Percentiles rank a stretch among this genome's conserved stretches.
phyloP scores from a whole-genome alignment of 805 yeast genomes.

The Hanseniaspora mollemarum region DNA sequence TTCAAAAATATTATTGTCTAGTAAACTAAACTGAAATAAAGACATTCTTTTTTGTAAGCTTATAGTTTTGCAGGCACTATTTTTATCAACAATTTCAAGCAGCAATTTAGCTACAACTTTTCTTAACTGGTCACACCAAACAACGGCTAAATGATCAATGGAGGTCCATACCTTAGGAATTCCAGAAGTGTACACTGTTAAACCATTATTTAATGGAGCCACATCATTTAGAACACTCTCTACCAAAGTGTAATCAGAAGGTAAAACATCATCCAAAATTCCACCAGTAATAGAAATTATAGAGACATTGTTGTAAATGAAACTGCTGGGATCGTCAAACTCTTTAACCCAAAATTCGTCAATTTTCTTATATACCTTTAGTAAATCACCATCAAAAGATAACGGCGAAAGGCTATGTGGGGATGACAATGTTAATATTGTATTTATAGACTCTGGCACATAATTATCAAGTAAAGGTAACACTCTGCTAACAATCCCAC shows the following conservation, averaged over 20 bases:
- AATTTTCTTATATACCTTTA: slow-evolving; percentile 58
- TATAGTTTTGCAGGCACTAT: slow-evolving; percentile 39
- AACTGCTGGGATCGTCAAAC: slow-evolving; percentile 28
- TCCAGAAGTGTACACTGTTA: slow-evolving; percentile 72
- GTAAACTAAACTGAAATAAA: slow-evolving; percentile 35
- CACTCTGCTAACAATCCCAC: slow-evolving; percentile 85
- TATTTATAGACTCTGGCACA: slow-evolving; percentile 56
- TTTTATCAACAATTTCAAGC: slow-evolving; percentile 46
- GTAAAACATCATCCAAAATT: slow-evolving; percentile 58
- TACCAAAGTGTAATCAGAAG: slow-evolving; percentile 79
- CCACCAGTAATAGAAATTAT: slow-evolving; percentile 88
- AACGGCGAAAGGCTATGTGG: slow-evolving; percentile 91
- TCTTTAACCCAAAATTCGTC: slow-evolving; percentile 74
- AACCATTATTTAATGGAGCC: slow-evolving; percentile 43
- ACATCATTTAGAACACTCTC: slow-evolving; percentile 52
- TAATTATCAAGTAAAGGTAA: slow-evolving; percentile 74
- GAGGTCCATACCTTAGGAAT: slow-evolving; percentile 90
- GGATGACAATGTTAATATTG: slow-evolving; percentile 74
- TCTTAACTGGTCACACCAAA: slow-evolving; percentile 89
- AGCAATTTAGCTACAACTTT: slow-evolving; percentile 48
- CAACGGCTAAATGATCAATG: slow-evolving; percentile 86
- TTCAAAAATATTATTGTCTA: slow-evolving; percentile 20
- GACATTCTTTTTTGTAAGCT: slow-evolving; percentile 47
- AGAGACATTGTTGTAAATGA: slow-evolving; percentile 39
- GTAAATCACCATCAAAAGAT: slow-evolving; percentile 81